phyloP scores from a whole-genome alignment of 2,329 filamentous ascomycete genomes.

The Claviceps sp. region DNA sequence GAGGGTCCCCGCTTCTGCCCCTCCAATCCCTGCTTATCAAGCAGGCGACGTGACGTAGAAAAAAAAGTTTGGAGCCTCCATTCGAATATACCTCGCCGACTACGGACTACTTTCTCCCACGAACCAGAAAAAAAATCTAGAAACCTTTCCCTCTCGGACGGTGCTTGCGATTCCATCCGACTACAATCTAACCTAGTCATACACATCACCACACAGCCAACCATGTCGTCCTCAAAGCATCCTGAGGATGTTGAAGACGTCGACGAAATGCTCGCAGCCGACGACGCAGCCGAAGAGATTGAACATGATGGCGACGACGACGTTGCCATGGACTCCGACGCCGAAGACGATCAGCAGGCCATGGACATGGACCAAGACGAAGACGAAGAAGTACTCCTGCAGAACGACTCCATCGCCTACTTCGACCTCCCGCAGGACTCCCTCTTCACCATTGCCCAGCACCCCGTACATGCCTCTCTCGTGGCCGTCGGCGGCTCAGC shows the following conservation, averaged over 20 bases:
- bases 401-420: conserved; percentile 88
- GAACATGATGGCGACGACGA: conserved; percentile 58
- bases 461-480: conserved; percentile 64
- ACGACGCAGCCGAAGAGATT: conserved; percentile 10
- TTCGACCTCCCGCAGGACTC: conserved; percentile 85
- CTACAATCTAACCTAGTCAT: background rate
- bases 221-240: conserved; percentile 19
- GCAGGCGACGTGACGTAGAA: background rate
- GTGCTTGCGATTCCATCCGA: background rate
- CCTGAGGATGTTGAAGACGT: conserved; percentile 12
- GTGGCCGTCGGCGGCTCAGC: conserved; percentile 75
- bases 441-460: conserved; percentile 89
- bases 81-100: background rate
- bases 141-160: background rate
- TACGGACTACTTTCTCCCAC: background rate
- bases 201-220: conserved; percentile 2
- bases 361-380: conserved; percentile 50
- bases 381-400: conserved; percentile 60
- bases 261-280: conserved; percentile 8
- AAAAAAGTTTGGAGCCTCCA: background rate
- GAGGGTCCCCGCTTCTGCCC: background rate
- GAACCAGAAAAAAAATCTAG: too few species aligned
- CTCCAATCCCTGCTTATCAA: conserved; percentile 8
- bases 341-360: conserved; percentile 36
- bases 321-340: conserved; percentile 64